Evolutionary conservation across 2,329 filamentous ascomycete genomes (phyloP).

Genomic region (Colletotrichum lindemuthianum): DNA sequence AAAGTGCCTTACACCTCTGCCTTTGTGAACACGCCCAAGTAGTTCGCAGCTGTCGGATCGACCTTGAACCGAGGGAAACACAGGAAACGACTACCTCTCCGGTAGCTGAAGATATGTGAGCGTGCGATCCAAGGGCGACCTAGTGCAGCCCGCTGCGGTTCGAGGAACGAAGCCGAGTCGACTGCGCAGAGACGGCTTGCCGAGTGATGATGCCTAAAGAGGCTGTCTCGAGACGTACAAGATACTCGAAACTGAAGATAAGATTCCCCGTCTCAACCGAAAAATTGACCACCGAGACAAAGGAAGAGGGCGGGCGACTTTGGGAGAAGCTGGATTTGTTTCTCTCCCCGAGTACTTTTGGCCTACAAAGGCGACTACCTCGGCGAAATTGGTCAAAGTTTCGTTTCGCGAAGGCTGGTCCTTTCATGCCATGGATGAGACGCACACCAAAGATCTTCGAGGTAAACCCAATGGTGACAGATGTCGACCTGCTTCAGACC

Average conservation of each 20-base stretch:
- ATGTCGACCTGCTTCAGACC: slow-evolving; percentile 15
- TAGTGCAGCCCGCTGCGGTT: slow-evolving; percentile 12
- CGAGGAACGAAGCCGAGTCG: background rate
- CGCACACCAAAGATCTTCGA: slow-evolving; percentile 15
- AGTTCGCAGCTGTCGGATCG: slow-evolving; percentile 37
- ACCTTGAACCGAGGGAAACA: slow-evolving; percentile 38
- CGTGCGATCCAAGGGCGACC: slow-evolving; percentile 24
- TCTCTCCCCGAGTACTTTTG: slow-evolving; percentile 21
- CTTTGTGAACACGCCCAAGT: slow-evolving; percentile 37
- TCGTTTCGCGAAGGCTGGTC: slow-evolving; percentile 38
- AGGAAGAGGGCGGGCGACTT: background rate
- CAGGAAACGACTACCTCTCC: slow-evolving; percentile 27
- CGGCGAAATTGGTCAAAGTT: slow-evolving; percentile 33
- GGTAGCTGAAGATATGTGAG: slow-evolving; percentile 20
- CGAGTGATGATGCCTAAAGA: slow-evolving; percentile 7
- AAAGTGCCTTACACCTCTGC: slow-evolving; percentile 38
- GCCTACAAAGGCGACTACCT: slow-evolving; percentile 9
- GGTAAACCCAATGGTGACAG: slow-evolving; percentile 28
- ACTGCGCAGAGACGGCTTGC: slow-evolving; percentile 13
- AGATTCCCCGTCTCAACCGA: no score
- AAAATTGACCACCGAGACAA: no score
- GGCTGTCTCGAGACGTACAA: no score
- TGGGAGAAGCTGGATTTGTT: slow-evolving; percentile 39
- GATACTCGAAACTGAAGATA: no score
- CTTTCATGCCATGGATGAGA: slow-evolving; percentile 34